Conservation (phyloP, 306 rosid species). For the Luffa acutangula region DNA sequence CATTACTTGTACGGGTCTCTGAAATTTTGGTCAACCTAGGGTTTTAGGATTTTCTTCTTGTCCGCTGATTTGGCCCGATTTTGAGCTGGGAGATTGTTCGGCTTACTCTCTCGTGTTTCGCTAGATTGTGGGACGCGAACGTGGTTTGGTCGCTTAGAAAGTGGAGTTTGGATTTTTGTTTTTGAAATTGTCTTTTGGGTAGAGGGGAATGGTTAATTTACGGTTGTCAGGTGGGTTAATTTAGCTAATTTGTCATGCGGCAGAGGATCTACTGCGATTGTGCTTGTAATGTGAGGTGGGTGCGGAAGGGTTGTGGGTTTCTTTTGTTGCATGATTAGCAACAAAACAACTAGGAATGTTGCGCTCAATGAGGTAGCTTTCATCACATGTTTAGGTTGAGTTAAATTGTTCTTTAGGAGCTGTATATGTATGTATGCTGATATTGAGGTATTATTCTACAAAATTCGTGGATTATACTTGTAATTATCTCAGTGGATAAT, state of each 20-base stretch:
- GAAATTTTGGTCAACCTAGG: slow-evolving; percentile 14
- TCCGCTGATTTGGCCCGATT: neutral
- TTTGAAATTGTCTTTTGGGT: neutral
- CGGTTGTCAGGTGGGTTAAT: neutral
- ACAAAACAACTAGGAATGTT: neutral
- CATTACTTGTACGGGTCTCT: neutral
- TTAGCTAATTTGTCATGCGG: neutral
- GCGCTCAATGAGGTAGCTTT: neutral
- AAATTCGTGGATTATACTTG: neutral
- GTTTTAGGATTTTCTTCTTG: slow-evolving; percentile 19
- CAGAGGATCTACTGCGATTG: neutral
- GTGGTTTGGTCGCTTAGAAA: neutral
- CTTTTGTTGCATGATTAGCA: neutral
- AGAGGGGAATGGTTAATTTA: neutral
- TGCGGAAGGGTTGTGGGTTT: neutral
- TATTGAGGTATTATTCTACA: neutral
- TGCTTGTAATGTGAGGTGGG: neutral
- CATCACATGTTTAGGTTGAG: neutral
- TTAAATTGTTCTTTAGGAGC: neutral
- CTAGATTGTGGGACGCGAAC: neutral
- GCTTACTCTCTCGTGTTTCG: neutral
- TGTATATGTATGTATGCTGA: neutral
- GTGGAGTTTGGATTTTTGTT: neutral
- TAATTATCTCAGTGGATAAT: neutral
- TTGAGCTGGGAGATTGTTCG: neutral